Evolutionary conservation across 2,329 filamentous ascomycete species (phyloP), one percentile per base, ranked within the genome.

Genomic region (Pseudocercospora pini-densiflorae): DNA sequence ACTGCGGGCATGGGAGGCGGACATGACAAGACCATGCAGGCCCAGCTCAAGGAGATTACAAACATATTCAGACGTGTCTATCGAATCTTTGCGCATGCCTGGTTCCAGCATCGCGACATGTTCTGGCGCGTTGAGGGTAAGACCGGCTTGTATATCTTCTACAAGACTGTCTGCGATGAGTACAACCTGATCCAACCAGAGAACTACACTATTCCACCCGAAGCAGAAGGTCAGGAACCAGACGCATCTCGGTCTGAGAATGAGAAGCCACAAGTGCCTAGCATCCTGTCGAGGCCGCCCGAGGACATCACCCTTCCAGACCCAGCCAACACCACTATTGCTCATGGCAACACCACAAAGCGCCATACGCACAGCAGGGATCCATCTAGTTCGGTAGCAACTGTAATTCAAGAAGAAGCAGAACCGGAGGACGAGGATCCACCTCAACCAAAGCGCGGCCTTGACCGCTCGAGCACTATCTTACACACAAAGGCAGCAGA

Each of bases 21-120:
- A 78, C 65, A 63, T 68, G 73, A 76, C 66, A 75, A 78, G 64
- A 70, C 74, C 27, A 68, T 77, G 53, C 76, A 80, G 87, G 77
- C 83, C 51, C 92, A 92, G 63, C 84, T 91, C 66, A 92, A 93
- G 79, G 94, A 96, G 78, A 84, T 99, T 66, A 91, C 94, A 73
- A 98, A 97, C 78, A 94, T 99, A 64, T 98, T 99, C 80, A 88
- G 95, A 63, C 88, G 95, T 14, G 87, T 98, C 59, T 97, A 99
- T 79, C 88, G 95, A 67, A 98, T 99, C 80, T 99, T 98, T 77
- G 95, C 95, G 55, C 95, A 99, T 78, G 95, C 95, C 7, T 99
- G 95, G 95, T 99, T 97, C 79, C 93, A 97, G 81, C 95, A 99
- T 79, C 88, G 94, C 54, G 91, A 91, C 63, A 92, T 97, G 61